Conservation (phyloP, 768 basidiomycete genomes). For the Collybia nuda region DNA sequence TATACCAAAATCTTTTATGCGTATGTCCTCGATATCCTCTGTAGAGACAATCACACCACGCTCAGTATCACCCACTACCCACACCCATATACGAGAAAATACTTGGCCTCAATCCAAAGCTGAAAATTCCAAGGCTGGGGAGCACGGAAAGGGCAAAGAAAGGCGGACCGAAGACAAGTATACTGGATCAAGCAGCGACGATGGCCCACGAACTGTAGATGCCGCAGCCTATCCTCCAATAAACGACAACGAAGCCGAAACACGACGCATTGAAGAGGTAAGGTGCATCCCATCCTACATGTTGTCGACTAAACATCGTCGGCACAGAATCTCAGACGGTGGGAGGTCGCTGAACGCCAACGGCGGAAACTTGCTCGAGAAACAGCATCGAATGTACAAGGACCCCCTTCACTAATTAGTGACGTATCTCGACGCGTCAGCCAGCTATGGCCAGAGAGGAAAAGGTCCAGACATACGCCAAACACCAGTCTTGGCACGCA, state of each 20-base stretch:
- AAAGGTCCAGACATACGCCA: conserved; percentile 31
- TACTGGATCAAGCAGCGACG: conserved; percentile 25
- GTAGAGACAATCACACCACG: conserved; percentile 13
- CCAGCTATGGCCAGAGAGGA: conserved; percentile 47
- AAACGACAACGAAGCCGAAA: conserved; percentile 65
- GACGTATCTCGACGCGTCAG: conserved; percentile 61
- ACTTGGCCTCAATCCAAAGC: conserved; percentile 31
- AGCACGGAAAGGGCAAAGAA: conserved; percentile 10
- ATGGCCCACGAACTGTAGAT: conserved; percentile 15
- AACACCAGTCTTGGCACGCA: conserved; percentile 36
- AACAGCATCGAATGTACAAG: conserved; percentile 25
- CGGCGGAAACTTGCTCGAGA: conserved; percentile 73
- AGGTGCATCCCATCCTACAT: conserved; percentile 7
- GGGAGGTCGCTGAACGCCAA: conserved; percentile 78
- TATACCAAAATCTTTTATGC: too few species aligned
- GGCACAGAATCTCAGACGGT: conserved; percentile 66
- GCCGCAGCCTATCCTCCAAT: conserved; percentile 59
- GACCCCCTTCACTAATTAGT: conserved; percentile 47
- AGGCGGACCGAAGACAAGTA: conserved; percentile 22
- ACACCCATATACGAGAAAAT: conserved; percentile 36
- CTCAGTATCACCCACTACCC: conserved; percentile 26
- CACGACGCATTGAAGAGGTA: conserved; percentile 73
- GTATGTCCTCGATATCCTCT: conserved; percentile 21
- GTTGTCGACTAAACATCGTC: too few species aligned
- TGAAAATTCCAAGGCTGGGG: conserved; percentile 18